phyloP scores from a whole-genome alignment of 2,329 filamentous ascomycete genomes.

The Xylaria sp. region DNA sequence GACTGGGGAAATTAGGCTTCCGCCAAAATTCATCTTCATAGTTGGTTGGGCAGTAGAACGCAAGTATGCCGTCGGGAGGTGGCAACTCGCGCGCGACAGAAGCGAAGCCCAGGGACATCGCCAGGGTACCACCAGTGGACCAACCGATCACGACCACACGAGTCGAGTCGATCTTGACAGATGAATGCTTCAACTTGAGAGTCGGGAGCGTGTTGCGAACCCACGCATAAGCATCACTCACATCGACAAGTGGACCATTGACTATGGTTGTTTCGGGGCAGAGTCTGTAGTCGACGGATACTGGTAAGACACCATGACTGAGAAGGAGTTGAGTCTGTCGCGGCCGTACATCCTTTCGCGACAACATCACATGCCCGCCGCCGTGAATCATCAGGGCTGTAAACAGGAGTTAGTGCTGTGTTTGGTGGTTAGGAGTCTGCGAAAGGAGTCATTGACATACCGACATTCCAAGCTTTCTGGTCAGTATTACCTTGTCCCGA shows the following conservation, averaged over 20 bases:
- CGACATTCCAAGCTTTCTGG: neutral
- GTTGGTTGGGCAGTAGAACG: slow-evolving; percentile 39
- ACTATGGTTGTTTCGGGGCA: slow-evolving; percentile 43
- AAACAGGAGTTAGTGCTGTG: neutral
- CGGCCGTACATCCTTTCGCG: slow-evolving; percentile 34
- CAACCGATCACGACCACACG: slow-evolving; percentile 41
- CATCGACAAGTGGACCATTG: slow-evolving; percentile 43
- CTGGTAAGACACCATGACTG: slow-evolving; percentile 38
- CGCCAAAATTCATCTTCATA: slow-evolving; percentile 17
- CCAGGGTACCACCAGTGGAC: slow-evolving; percentile 45
- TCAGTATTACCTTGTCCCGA: neutral
- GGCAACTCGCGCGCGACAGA: slow-evolving; percentile 24
- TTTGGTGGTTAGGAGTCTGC: neutral
- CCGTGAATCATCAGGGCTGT: slow-evolving; percentile 43
- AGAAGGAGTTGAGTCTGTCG: slow-evolving; percentile 37
- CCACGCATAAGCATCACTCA: slow-evolving; percentile 40
- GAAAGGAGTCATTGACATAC: neutral
- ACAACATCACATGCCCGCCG: slow-evolving; percentile 38
- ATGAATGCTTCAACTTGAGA: slow-evolving; percentile 13
- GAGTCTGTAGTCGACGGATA: slow-evolving; percentile 46
- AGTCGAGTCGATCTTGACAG: slow-evolving; percentile 23
- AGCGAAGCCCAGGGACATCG: slow-evolving; percentile 40
- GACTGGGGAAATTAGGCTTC: neutral
- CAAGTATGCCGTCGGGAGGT: slow-evolving; percentile 39
- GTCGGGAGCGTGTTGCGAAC: slow-evolving; percentile 30